phyloP scores from a whole-genome alignment of 116 monocot genomes.

The Cymodocea nodosa region DNA sequence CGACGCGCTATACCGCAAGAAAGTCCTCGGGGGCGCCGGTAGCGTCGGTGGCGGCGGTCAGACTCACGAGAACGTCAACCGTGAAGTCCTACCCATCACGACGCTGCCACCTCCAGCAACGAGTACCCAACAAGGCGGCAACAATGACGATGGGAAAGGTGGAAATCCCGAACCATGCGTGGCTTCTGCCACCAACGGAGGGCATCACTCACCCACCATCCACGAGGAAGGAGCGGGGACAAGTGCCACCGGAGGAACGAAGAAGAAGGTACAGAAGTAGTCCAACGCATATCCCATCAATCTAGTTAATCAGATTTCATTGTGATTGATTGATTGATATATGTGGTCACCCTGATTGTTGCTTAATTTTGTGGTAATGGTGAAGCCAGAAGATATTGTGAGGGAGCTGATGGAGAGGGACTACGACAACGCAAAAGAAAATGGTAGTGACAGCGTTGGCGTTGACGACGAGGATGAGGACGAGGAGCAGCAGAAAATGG shows the following conservation, averaged over 20 bases:
- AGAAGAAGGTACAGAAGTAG: conserved; percentile 21
- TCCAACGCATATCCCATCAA: too few relatives aligned
- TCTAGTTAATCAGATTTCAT: too few relatives aligned
- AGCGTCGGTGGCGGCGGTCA: conserved; percentile 10
- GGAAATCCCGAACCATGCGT: background rate
- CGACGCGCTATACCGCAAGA: conserved; percentile 72
- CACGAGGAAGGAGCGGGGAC: conserved; percentile 3
- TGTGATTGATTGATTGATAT: background rate
- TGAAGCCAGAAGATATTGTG: conserved; percentile 80
- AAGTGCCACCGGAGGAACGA: background rate
- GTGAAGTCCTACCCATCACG: conserved; percentile 3
- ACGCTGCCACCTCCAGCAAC: conserved; percentile 9
- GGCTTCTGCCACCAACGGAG: conserved; percentile 16
- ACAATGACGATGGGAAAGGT: background rate
- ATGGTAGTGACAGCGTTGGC: conserved; percentile 5
- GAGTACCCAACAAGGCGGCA: conserved; percentile 4
- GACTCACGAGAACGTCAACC: conserved; percentile 6
- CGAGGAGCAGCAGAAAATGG: conserved; percentile 28
- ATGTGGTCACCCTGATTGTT: background rate
- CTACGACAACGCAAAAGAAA: conserved; percentile 17
- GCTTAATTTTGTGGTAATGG: background rate
- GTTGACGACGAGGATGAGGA: conserved; percentile 42
- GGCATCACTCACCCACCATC: background rate
- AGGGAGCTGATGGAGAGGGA: conserved; percentile 45
- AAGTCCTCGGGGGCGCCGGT: conserved; percentile 12